Base-by-base conservation (phyloP, 495 filamentous ascomycete genomes). In the Podospora didyma region DNA sequence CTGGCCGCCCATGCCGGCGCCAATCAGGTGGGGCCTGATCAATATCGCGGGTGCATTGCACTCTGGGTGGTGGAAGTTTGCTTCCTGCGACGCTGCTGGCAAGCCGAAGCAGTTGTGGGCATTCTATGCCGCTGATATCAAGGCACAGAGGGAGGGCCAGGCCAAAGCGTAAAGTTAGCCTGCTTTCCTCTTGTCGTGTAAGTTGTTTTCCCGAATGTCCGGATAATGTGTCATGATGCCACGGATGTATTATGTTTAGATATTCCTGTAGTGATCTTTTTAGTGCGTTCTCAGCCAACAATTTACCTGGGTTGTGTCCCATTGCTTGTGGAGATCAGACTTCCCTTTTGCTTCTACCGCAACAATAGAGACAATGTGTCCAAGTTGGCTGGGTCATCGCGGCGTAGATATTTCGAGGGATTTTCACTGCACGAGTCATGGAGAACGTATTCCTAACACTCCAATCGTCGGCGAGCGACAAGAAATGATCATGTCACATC, bases 41-140 rank as follows among this genome's bases (percentile, higher is more conserved):
- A 82, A 79, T 55, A 56, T 81, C 12, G 74, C 65, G 2, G 76
- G 75, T 2, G 66, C 73, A 21, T 73, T 62, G 54, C 72, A 79
- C 57, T 63, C 63, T 7, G 65, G 75, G 2, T 75, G 76, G 76
- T 82, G 80, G 80, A 75, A 70, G 71, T 83, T 83, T 68, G 71
- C 73, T 16, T 79, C 76, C 14, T 83, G 79, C 35, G 62, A 69
- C 26, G 59, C 70, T 22, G 66, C 60, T 12, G 74, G 74, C 17
- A 47, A 68, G 64, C 74, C 74, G 34, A 67, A 69, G 55, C 68
- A 74, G 67, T 46, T 78, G 57, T 73, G 72, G 63, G 75, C 73
- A 2, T 62, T 72, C 39, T 56, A 53, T 20, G 62, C 53, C 26
- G 56, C 56, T 10, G 59, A 54, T 9, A 46, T 48, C 47, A 62